These are phyloP conservation scores for Fusarium odoratissimum DNA, from an alignment of 2,329 filamentous ascomycete genomes.

Conservation along the genomic window DNA sequence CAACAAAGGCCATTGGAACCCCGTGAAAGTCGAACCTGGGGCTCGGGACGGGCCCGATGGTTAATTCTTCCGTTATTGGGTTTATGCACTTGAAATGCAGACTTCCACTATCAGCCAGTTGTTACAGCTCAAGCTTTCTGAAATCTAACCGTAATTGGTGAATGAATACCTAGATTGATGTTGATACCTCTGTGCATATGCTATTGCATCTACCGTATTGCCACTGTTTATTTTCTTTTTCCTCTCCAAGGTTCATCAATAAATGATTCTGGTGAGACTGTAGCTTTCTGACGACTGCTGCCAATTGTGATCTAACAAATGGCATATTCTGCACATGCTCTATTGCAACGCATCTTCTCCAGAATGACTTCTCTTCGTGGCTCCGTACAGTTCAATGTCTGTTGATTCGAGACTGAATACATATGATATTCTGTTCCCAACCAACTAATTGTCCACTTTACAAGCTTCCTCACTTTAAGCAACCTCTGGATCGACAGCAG, in stretches of 20 bases:
- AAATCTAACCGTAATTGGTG: neutral
- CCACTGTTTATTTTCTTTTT: neutral
- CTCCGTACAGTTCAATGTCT: neutral
- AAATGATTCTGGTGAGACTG: neutral
- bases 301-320: neutral
- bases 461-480: conserved; percentile 18
- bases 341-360: neutral
- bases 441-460: conserved; percentile 20
- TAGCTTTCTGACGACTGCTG: neutral
- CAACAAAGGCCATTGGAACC: neutral
- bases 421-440: neutral
- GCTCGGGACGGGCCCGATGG: conserved; percentile 4
- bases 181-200: neutral
- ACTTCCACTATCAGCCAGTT: neutral
- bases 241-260: neutral
- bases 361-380: neutral
- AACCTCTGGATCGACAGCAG: conserved; percentile 7
- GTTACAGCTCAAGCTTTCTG: neutral
- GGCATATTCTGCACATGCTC: neutral
- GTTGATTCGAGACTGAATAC: neutral
- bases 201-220: neutral
- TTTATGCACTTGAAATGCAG: conserved; percentile 13
- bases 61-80: conserved; percentile 29
- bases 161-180: neutral
- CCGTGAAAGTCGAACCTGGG: neutral